These are phyloP conservation scores for Backusella parvicylindrica DNA, from an alignment of 192 early-diverging fungal genomes.

Conservation along the genomic window DNA sequence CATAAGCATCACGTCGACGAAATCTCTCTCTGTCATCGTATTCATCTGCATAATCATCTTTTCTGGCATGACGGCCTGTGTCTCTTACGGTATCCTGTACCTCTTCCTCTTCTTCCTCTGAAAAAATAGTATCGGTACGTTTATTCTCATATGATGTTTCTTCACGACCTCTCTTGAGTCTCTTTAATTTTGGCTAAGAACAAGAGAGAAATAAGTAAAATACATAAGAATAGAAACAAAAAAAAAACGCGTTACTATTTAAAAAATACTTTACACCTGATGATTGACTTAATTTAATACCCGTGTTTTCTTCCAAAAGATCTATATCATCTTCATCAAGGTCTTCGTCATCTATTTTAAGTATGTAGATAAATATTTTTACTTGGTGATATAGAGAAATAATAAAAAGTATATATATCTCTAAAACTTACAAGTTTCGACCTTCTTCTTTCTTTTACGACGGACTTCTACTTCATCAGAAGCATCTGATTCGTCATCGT, in stretches of 20 bases:
- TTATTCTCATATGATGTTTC: constrained; percentile 33
- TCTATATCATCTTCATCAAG: constrained; percentile 93
- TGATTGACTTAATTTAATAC: constrained; percentile 49
- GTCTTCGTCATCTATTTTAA: constrained; percentile 56
- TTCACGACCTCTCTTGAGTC: constrained; percentile 73
- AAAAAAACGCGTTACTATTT: neutral
- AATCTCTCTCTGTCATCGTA: constrained; percentile 30
- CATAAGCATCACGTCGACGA: constrained; percentile 33
- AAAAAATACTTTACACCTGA: constrained; percentile 34
- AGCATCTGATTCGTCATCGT: constrained; percentile 61
- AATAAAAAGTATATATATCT: too few relatives aligned
- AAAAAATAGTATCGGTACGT: constrained; percentile 61
- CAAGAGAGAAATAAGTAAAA: neutral
- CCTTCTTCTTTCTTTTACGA: constrained; percentile 48
- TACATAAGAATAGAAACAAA: too few relatives aligned
- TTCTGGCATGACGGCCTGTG: constrained; percentile 40
- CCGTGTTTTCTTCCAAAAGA: constrained; percentile 85
- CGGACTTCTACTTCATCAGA: constrained; percentile 39
- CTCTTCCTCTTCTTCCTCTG: constrained; percentile 59
- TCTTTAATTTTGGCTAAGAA: constrained; percentile 54
- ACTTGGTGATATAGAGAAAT: too few relatives aligned
- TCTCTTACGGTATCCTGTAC: constrained; percentile 50
- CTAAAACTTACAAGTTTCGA: constrained; percentile 37
- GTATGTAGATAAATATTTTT: neutral
- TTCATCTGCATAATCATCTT: constrained; percentile 41